These are phyloP conservation scores for Backusella macrospora DNA, from an alignment of 192 early-diverging fungal genomes.

Conservation along the genomic window DNA sequence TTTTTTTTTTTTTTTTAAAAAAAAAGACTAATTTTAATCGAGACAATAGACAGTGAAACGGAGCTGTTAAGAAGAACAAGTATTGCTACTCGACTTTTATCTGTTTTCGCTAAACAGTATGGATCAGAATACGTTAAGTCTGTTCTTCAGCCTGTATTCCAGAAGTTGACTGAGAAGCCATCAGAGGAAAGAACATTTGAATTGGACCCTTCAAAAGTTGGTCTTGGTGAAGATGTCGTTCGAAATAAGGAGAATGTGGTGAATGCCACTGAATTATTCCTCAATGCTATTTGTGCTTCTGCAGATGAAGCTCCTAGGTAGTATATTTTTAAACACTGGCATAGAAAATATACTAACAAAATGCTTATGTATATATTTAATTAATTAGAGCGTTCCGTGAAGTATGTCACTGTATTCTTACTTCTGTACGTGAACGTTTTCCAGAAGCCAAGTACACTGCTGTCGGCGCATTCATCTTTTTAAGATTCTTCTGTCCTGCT, in stretches of 20 bases:
- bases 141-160: constrained; percentile 80
- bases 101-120: constrained; percentile 79
- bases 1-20: constrained; percentile 52
- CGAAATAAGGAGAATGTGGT: constrained; percentile 82
- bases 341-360: neutral
- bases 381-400: constrained; percentile 62
- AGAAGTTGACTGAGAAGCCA: constrained; percentile 64
- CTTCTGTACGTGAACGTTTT: constrained; percentile 78
- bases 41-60: constrained; percentile 57
- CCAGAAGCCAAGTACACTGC: constrained; percentile 83
- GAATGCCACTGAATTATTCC: constrained; percentile 71
- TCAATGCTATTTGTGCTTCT: constrained; percentile 85
- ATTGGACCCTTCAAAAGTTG: constrained; percentile 80
- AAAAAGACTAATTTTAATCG: neutral
- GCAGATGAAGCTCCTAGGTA: constrained; percentile 67
- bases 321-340: neutral
- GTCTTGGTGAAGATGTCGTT: constrained; percentile 64
- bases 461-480: constrained; percentile 93
- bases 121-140: constrained; percentile 80
- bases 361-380: neutral
- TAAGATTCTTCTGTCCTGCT: constrained; percentile 94
- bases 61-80: constrained; percentile 93
- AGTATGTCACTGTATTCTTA: constrained; percentile 81
- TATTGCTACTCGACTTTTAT: constrained; percentile 86
- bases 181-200: constrained; percentile 84